phyloP scores from a whole-genome alignment of 2,329 filamentous ascomycete genomes.

The Penicillium sp. region DNA sequence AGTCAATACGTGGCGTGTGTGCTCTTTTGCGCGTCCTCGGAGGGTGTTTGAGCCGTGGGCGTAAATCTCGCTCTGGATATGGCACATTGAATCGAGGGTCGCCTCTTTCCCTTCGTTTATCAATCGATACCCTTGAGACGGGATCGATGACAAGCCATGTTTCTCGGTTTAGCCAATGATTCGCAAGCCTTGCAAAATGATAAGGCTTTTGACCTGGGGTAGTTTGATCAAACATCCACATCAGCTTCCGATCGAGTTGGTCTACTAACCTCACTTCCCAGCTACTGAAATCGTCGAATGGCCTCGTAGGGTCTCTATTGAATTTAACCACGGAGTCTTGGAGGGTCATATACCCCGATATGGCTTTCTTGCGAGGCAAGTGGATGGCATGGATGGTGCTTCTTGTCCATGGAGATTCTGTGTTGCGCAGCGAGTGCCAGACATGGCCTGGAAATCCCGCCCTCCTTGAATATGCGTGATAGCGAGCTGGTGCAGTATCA shows the following conservation, averaged over 20 bases:
- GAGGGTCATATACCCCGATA: too few species aligned
- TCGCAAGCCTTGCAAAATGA: conserved; percentile 37
- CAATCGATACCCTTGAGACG: conserved; percentile 30
- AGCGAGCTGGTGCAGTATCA: too few species aligned
- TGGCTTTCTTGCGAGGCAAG: too few species aligned
- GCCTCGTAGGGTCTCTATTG: too few species aligned
- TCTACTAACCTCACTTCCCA: conserved; percentile 36
- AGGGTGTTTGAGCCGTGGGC: conserved; percentile 27
- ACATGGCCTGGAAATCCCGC: too few species aligned
- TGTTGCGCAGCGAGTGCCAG: too few species aligned
- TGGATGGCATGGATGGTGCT: too few species aligned
- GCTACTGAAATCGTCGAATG: conserved; percentile 22
- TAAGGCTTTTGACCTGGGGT: conserved; percentile 38
- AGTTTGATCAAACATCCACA: conserved; percentile 36
- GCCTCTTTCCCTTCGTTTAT: conserved; percentile 30
- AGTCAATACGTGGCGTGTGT: conserved; percentile 31
- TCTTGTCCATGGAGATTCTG: too few species aligned
- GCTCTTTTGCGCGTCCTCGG: conserved; percentile 13
- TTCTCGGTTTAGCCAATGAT: conserved; percentile 40
- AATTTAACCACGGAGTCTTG: too few species aligned
- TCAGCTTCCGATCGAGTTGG: conserved; percentile 33
- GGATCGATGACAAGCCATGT: conserved; percentile 40
- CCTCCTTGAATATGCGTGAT: too few species aligned
- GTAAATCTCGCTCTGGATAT: conserved; percentile 20
- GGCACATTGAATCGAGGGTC: conserved; percentile 35